phyloP scores from a whole-genome alignment of 148 eudicot species.

The Camellia japonica region DNA sequence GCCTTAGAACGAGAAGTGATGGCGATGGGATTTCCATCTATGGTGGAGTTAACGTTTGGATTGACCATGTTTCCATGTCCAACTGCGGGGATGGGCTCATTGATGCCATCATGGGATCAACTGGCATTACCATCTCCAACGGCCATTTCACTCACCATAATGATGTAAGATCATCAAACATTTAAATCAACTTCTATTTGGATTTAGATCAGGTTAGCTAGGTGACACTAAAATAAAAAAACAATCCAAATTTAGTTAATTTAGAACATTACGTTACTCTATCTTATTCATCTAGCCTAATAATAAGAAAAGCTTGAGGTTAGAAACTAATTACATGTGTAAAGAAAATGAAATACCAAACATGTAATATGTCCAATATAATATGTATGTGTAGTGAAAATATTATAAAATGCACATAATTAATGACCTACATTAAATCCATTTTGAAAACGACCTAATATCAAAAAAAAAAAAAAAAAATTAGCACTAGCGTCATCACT shows the following conservation, averaged over 20 bases:
- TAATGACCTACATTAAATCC: background rate
- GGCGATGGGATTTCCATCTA: constrained; percentile 62
- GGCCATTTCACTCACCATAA: constrained; percentile 62
- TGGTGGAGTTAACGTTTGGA: constrained; percentile 49
- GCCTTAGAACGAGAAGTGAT: constrained; percentile 48
- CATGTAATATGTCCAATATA: background rate
- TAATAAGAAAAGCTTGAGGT: too few relatives aligned
- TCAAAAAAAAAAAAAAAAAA: too few relatives aligned
- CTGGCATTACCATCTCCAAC: constrained; percentile 66
- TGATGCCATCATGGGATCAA: constrained; percentile 55
- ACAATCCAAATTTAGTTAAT: too few relatives aligned
- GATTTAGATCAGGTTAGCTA: too few relatives aligned
- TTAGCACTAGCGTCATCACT: too few relatives aligned
- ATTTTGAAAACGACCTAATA: background rate
- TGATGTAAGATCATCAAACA: constrained; percentile 31
- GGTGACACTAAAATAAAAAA: too few relatives aligned
- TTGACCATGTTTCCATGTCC: constrained; percentile 63
- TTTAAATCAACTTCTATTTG: too few relatives aligned
- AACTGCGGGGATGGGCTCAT: constrained; percentile 52
- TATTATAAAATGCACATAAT: too few relatives aligned
- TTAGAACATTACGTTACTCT: too few relatives aligned
- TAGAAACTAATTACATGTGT: too few relatives aligned
- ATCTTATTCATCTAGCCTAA: too few relatives aligned
- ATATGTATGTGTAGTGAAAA: background rate
- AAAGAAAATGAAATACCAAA: too few relatives aligned